These are phyloP conservation scores for Kalmanozyma brasiliensis DNA, from an alignment of 1,284 basidiomycete genomes.

Conservation along the genomic window DNA sequence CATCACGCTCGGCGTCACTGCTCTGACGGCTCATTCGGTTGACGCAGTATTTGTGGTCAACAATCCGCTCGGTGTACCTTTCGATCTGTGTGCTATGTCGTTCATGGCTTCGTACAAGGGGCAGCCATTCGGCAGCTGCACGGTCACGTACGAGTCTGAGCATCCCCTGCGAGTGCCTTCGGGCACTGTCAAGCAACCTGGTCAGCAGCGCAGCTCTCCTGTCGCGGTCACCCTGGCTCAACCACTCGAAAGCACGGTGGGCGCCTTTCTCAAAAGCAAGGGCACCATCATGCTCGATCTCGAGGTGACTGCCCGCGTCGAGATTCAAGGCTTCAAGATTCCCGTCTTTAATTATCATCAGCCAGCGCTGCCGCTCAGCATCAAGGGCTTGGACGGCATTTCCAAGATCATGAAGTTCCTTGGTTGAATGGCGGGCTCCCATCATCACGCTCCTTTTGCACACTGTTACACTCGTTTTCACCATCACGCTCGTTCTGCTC, in stretches of 20 bases:
- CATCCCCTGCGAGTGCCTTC: slow-evolving; percentile 44
- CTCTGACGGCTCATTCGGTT: slow-evolving; percentile 49
- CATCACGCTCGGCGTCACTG: slow-evolving; percentile 52
- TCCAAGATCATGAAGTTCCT: slow-evolving; percentile 51
- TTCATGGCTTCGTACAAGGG: slow-evolving; percentile 54
- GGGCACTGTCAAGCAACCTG: slow-evolving; percentile 33
- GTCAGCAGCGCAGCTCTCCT: slow-evolving; percentile 35
- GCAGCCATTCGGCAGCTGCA: slow-evolving; percentile 52
- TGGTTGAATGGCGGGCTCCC: slow-evolving; percentile 5
- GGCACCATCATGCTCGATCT: slow-evolving; percentile 55
- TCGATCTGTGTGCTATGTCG: slow-evolving; percentile 49
- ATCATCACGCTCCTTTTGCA: not conserved
- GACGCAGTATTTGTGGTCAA: slow-evolving; percentile 54
- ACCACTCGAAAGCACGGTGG: slow-evolving; percentile 51
- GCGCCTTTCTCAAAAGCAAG: slow-evolving; percentile 52
- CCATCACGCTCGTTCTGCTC: not conserved
- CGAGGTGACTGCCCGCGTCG: slow-evolving; percentile 47
- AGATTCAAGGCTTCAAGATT: slow-evolving; percentile 53
- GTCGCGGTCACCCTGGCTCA: slow-evolving; percentile 46
- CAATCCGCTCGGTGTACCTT: slow-evolving; percentile 55
- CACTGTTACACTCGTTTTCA: not conserved
- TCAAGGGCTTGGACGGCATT: slow-evolving; percentile 49
- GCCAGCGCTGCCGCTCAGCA: slow-evolving; percentile 47
- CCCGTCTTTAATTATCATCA: slow-evolving; percentile 54
- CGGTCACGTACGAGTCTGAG: slow-evolving; percentile 22